Base-by-base conservation (phyloP, 345 rosid species). In the Populus deltoides region DNA sequence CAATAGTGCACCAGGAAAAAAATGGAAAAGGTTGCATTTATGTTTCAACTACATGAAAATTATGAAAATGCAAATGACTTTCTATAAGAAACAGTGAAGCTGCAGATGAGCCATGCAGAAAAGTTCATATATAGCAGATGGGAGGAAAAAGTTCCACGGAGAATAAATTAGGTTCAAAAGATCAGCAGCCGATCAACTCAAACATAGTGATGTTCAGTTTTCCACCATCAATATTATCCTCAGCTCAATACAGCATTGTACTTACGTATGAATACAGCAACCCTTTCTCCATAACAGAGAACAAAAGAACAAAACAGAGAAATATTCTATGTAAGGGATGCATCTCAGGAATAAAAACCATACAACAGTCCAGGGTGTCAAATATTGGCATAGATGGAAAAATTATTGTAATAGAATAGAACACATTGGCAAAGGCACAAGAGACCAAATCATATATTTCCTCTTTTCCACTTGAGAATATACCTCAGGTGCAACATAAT, bases 401-500 rank as follows among this genome's bases (percentile, higher is more conserved):
- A 45, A 29, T 41, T 29, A 49, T 24, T 15, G 15, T 8, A n/a
- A 57, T 47, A n/a, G 4, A n/a, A 9, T 27, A 41, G 66, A 67
- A 25, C 0, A 7, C 63, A 22, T 20, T 2, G 27, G 51, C 43
- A 38, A 68, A 8, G 47, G 62, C 13, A 27, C n/a, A 8, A 71
- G 57, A 63, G 29, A 53, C 43, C 73, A 72, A 22, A 66, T 53
- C 61, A 38, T n/a, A 10, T 29, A 41, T 20, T 70, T 41, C 45
- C 53, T 2, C 1, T 25, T 63, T 49, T 39, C 35, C 45, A 10
- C 36, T 33, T 59, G 49, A 45, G 31, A 18, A 9, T 45, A 35
- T 82, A 87, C 88, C 90, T 87, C 90, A 59, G 96, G 96, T 27
- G 96, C 96, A 73, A 91, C 84, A 82, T 91, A 91, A 89, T 91